Conservation (phyloP, 2,329 filamentous ascomycete species). For the Cordyceps cateniannulata region DNA sequence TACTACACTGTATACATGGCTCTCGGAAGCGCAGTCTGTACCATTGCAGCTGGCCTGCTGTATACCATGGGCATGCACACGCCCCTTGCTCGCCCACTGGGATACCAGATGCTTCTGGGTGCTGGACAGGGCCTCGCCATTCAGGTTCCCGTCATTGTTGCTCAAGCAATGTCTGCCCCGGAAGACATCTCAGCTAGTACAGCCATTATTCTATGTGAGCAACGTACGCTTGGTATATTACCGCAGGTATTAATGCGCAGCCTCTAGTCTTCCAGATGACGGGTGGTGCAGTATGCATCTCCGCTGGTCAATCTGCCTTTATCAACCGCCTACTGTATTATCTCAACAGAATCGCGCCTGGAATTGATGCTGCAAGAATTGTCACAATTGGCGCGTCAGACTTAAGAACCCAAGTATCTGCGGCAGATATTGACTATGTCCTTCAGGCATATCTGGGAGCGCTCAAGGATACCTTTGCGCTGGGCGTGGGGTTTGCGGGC, state of each 20-base stretch:
- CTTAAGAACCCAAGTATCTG: background rate
- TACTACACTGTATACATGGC: background rate
- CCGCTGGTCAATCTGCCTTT: background rate
- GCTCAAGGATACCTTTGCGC: background rate
- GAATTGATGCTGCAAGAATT: background rate
- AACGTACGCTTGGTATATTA: background rate
- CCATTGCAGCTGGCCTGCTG: background rate
- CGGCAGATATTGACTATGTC: background rate
- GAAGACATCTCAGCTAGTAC: background rate
- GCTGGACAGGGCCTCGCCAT: background rate
- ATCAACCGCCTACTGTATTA: background rate
- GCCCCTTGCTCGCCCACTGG: background rate
- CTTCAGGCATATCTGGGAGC: background rate
- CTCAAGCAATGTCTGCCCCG: background rate
- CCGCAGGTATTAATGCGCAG: background rate
- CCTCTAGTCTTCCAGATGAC: constrained; percentile 7
- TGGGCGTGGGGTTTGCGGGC: background rate
- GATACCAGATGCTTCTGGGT: background rate
- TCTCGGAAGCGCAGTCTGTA: background rate
- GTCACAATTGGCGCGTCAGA: constrained; percentile 1
- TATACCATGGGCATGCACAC: constrained; percentile 4
- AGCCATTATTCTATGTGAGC: constrained; percentile 1
- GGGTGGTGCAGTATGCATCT: background rate
- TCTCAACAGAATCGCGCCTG: background rate
- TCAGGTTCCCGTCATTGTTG: constrained; percentile 5